These are phyloP conservation scores for Parathielavia hyrcaniae DNA, from an alignment of 495 filamentous ascomycete species.

Conservation along the genomic window DNA sequence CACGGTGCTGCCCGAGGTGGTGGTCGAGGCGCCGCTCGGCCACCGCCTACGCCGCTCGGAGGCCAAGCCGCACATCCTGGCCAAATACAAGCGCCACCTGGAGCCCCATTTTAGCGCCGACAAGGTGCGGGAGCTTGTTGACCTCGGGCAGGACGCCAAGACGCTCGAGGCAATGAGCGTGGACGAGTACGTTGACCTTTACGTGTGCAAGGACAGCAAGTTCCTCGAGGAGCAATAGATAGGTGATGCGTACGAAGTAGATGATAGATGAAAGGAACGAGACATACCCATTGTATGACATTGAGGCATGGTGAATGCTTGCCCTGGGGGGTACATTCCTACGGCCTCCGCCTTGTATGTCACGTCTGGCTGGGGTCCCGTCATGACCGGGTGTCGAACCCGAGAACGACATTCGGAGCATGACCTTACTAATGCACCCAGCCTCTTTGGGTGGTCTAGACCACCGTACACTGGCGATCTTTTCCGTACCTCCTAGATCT, in stretches of 20 bases:
- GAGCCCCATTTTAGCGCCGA: slow-evolving; percentile 70
- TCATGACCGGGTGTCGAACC: too few species aligned
- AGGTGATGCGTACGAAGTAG: neutral
- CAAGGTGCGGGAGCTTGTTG: slow-evolving; percentile 70
- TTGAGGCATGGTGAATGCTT: neutral
- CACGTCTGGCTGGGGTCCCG: neutral
- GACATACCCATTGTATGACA: neutral
- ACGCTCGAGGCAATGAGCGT: slow-evolving; percentile 73
- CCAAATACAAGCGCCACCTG: slow-evolving; percentile 90
- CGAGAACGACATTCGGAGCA: neutral
- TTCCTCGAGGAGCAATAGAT: slow-evolving; percentile 35
- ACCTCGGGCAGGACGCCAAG: slow-evolving; percentile 64
- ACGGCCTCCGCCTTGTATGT: neutral
- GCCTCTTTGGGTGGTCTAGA: neutral
- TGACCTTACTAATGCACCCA: neutral
- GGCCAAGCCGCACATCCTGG: slow-evolving; percentile 91
- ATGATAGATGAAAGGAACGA: neutral
- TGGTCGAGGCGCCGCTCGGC: slow-evolving; percentile 92
- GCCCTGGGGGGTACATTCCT: too few species aligned
- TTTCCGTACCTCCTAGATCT: neutral
- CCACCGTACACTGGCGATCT: slow-evolving; percentile 1
- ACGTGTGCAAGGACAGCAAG: slow-evolving; percentile 58
- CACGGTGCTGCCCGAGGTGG: slow-evolving; percentile 83
- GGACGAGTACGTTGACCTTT: slow-evolving; percentile 91
- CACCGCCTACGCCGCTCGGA: slow-evolving; percentile 88